Conservation (phyloP, 306 rosid species). For the Pterocarpus santalinus region DNA sequence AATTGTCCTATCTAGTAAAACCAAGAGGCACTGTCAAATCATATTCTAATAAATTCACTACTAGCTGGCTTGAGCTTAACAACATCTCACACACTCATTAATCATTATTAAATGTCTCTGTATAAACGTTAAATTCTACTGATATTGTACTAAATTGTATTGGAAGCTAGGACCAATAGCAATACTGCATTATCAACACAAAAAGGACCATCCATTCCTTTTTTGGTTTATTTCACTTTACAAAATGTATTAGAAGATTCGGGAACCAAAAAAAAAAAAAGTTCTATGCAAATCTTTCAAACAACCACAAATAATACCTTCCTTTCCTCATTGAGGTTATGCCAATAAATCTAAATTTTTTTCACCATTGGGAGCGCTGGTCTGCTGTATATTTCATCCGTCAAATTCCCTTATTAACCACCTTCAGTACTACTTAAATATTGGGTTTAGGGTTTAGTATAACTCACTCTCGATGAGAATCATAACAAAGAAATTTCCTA, state of each 20-base stretch:
- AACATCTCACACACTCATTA: not conserved
- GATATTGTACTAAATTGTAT: not conserved
- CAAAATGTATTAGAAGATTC: not conserved
- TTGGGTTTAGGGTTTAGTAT: too few species aligned
- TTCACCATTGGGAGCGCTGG: not conserved
- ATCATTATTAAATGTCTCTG: not conserved
- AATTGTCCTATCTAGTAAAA: constrained; percentile 9
- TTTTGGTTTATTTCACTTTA: not conserved
- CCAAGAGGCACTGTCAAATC: not conserved
- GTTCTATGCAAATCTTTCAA: not conserved
- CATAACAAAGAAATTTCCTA: not conserved
- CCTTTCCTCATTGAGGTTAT: not conserved
- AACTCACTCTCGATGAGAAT: not conserved
- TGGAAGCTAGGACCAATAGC: constrained; percentile 5
- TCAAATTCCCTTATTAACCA: not conserved
- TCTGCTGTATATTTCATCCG: not conserved
- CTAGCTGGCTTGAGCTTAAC: not conserved
- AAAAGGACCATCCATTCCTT: not conserved
- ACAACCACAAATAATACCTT: not conserved
- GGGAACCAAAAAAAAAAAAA: not conserved
- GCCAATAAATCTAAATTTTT: not conserved
- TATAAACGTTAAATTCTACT: not conserved
- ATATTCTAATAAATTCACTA: not conserved
- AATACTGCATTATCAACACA: not conserved
- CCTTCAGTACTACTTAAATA: not conserved